Base-by-base conservation (phyloP, 495 filamentous ascomycete genomes). In the Penicillium salamii region DNA sequence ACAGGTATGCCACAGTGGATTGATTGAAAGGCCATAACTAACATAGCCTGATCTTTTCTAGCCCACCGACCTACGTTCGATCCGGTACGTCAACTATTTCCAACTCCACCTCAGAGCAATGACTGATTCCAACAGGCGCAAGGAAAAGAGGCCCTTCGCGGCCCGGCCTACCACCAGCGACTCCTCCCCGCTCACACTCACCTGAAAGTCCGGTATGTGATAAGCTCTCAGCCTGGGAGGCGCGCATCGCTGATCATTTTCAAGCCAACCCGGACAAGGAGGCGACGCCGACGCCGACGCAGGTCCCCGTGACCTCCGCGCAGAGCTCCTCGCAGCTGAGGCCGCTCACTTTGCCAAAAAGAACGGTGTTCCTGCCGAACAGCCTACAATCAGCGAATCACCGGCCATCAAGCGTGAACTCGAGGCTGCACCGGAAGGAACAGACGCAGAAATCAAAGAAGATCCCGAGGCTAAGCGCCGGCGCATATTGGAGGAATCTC, bases 151-250 rank as follows among this genome's bases (percentile, higher is more conserved):
- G 89, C 91, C 62, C 87, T 88, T 45, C 86, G 91, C 57, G 93
- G 93, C 13, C 88, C 90, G 32, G 93, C 93, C 49, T 97, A 97
- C 71, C 93, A 98, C 67, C 93, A 97, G 76, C 85, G 93, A 44
- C 86, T 97, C 9, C 84, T 96, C 2, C 95, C 93, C 4, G 93
- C 93, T 8, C 84, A 97, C 62, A 97, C 86, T 28, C 83, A 87
- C 59, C 82, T 98, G 58, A 98, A 98, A 71, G 83, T 86, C 50
- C 81, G 90, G 84, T 88, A 78, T 19, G 62, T 3, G 40, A 8
- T 7, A 26, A 13, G 8, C 7, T 11, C 8, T 3, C 17, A 11
- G 1, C 6, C 28, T 3, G 19, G n/a, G 38, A 12, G 20, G 3
- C 23, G 32, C 14, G 3, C 15, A 28, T 13, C 7, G 43, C 59